Conservation (phyloP, 2,329 filamentous ascomycete genomes). For the Epichloe gansuensis region DNA sequence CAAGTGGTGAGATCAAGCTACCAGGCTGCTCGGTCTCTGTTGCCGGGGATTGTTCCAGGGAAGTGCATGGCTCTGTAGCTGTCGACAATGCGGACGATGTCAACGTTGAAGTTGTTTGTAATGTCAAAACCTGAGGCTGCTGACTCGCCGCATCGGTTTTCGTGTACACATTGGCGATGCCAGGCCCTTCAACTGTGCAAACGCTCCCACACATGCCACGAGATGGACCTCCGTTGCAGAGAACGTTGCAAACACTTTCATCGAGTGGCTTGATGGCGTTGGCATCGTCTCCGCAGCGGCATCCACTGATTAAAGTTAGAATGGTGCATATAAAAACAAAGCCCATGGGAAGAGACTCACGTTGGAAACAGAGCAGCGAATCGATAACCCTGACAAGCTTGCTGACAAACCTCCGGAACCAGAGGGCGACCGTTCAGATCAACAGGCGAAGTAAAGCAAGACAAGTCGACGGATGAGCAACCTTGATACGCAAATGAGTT, state of each 20-base stretch:
- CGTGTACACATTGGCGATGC: constrained; percentile 21
- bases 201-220: constrained; percentile 22
- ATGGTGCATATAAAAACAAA: accelerated
- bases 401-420: constrained; percentile 17
- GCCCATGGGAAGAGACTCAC: constrained; percentile 11
- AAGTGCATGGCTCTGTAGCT: constrained; percentile 1
- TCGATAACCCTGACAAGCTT: constrained; percentile 15
- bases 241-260: constrained; percentile 19
- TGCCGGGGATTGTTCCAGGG: not conserved
- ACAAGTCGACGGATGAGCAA: constrained; percentile 16
- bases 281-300: constrained; percentile 22
- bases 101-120: constrained; percentile 4
- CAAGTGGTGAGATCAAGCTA: constrained; percentile 5
- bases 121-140: constrained; percentile 3
- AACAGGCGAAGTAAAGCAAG: constrained; percentile 15
- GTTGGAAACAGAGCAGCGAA: constrained; percentile 20
- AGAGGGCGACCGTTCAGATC: constrained; percentile 11
- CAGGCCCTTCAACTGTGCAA: constrained; percentile 14
- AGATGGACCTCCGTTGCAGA: constrained; percentile 17
- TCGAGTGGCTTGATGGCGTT: constrained; percentile 16
- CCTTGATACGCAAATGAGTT: constrained; percentile 15
- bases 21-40: not conserved
- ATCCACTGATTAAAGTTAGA: constrained; percentile 16
- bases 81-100: constrained; percentile 2
- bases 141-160: constrained; percentile 8